phyloP scores from a whole-genome alignment of 192 early-diverging fungal species.

The Umbelopsis vinacea region DNA sequence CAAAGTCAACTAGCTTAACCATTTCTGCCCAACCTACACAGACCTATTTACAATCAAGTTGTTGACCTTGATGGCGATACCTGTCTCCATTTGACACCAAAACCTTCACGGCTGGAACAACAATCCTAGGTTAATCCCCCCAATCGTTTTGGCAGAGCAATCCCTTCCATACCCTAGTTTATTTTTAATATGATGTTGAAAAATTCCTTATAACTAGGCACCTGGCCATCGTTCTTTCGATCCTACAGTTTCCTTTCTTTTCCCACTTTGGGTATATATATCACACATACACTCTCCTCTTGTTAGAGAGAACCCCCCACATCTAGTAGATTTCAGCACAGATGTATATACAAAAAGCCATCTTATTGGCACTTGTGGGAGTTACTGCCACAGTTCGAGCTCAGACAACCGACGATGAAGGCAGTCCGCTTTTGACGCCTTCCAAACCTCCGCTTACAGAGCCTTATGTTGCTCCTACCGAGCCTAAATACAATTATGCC shows the following conservation, averaged over 20 bases:
- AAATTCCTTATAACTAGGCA: neutral
- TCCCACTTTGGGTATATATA: neutral
- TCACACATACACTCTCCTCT: too few species aligned
- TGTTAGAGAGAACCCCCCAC: too few species aligned
- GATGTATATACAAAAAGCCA: conserved; percentile 16
- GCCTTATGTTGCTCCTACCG: conserved; percentile 43
- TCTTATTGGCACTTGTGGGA: conserved; percentile 6
- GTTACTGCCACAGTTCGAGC: conserved; percentile 1
- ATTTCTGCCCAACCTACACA: neutral
- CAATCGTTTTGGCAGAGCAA: neutral
- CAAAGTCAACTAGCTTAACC: neutral
- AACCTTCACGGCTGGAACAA: conserved; percentile 7
- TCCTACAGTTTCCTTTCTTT: neutral
- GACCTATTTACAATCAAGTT: conserved; percentile 17
- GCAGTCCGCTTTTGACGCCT: conserved; percentile 40
- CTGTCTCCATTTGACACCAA: conserved; percentile 19
- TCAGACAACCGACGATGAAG: conserved; percentile 8
- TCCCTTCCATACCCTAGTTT: neutral
- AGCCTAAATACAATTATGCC: conserved; percentile 56
- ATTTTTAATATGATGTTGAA: neutral
- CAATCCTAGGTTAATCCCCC: neutral
- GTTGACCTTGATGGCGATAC: conserved; percentile 9
- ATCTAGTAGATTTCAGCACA: neutral
- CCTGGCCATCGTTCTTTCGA: neutral
- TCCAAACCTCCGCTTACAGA: conserved; percentile 34